Conservation (phyloP, 345 rosid species). For the Hirschfeldia incana region DNA sequence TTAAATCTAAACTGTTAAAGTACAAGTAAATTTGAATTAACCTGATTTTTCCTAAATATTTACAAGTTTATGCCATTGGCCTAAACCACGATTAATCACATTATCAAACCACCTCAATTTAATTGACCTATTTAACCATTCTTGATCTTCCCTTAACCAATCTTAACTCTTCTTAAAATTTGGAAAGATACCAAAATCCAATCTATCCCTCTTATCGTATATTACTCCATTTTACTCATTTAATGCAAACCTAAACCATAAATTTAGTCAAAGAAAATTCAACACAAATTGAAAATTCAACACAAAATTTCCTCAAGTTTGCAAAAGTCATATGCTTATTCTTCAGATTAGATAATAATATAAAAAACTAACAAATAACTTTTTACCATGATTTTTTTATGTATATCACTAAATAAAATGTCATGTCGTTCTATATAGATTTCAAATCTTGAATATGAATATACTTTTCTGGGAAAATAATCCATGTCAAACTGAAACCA, state of each 20-base stretch:
- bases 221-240: too few relatives aligned
- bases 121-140: not conserved
- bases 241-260: not conserved
- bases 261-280: not conserved
- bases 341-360: not conserved
- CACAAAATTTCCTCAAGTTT: not conserved
- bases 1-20: not conserved
- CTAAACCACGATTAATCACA: not conserved
- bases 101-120: not conserved
- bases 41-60: not conserved
- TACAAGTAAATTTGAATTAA: too few relatives aligned
- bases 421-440: not conserved
- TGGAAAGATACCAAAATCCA: not conserved
- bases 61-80: not conserved
- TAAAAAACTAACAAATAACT: not conserved
- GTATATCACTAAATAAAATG: not conserved
- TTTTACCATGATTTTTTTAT: not conserved
- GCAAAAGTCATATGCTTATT: not conserved
- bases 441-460: not conserved
- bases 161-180: not conserved
- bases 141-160: not conserved
- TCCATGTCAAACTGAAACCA: slow-evolving; percentile 48
- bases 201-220: not conserved
- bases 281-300: not conserved
- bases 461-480: not conserved